Conservation (phyloP, 2,329 filamentous ascomycete genomes). For the Aspergillus bombycis region DNA sequence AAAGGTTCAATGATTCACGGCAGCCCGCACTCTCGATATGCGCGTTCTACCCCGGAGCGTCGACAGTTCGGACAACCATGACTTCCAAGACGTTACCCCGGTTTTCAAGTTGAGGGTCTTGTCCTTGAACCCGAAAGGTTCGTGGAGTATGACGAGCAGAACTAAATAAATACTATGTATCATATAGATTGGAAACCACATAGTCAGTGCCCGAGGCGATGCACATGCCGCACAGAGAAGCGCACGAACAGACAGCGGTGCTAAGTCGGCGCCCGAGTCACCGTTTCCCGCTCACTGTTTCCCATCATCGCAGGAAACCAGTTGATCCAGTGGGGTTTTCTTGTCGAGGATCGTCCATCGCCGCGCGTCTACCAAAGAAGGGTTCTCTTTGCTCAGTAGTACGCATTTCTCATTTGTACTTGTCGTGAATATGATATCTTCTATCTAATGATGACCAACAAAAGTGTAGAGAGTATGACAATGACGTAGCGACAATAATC, state of each 20-base stretch:
- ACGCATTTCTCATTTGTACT: not conserved
- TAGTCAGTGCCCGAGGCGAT: not conserved
- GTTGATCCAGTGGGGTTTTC: slow-evolving; percentile 14
- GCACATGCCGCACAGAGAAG: not conserved
- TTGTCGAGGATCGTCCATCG: slow-evolving; percentile 23
- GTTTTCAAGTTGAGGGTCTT: slow-evolving; percentile 2
- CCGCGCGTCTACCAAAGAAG: slow-evolving; percentile 20
- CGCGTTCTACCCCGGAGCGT: not conserved
- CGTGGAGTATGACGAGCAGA: not conserved
- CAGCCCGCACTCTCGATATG: not conserved
- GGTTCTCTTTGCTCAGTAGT: not conserved
- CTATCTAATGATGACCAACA: not conserved
- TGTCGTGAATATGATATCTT: not conserved
- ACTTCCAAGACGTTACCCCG: slow-evolving; percentile 3
- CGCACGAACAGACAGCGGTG: not conserved
- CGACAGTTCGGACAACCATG: not conserved
- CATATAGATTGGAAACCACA: not conserved
- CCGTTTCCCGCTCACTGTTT: slow-evolving; percentile 2
- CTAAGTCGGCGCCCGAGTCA: not conserved
- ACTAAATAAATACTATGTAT: not conserved
- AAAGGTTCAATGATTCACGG: slow-evolving; percentile 3
- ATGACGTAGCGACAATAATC: not conserved
- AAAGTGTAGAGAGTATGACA: not conserved
- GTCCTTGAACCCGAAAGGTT: not conserved
- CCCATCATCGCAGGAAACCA: slow-evolving; percentile 13